Evolutionary conservation across 257 asterid species (phyloP).

Genomic region (Scutellaria galericulata): DNA sequence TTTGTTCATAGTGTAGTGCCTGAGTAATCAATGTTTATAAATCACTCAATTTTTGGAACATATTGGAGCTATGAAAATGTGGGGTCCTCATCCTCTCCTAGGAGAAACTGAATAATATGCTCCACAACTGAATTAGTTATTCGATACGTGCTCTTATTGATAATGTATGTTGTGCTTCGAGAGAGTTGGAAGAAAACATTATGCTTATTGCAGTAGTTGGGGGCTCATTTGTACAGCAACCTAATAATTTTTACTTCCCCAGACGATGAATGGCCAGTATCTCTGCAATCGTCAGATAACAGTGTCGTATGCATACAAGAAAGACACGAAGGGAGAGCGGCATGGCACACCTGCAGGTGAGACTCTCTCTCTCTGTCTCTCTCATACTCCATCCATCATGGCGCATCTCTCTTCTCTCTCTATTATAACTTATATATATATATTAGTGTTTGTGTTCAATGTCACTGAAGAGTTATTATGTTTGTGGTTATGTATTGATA

Average conservation of each 20-base stretch:
- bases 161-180: conserved; percentile 6
- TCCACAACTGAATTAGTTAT: conserved; percentile 3
- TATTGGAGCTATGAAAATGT: conserved; percentile 21
- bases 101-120: background rate
- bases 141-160: conserved; percentile 16
- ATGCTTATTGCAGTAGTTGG: conserved; percentile 9
- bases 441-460: background rate
- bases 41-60: background rate
- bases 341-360: conserved; percentile 98
- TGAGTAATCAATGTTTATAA: background rate
- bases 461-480: conserved; percentile 2
- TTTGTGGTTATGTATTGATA: background rate
- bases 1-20: background rate
- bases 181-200: background rate
- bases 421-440: background rate
- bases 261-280: conserved; percentile 98
- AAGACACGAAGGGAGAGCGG: conserved; percentile 98
- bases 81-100: background rate
- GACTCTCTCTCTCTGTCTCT: conserved; percentile 19
- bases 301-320: conserved; percentile 95
- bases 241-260: conserved; percentile 39
- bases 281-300: conserved; percentile 95
- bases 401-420: too few species aligned
- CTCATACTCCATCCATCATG: too few species aligned
- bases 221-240: conserved; percentile 11